phyloP scores from a whole-genome alignment of 2,329 filamentous ascomycete genomes.

The Xylariaceae sp. region DNA sequence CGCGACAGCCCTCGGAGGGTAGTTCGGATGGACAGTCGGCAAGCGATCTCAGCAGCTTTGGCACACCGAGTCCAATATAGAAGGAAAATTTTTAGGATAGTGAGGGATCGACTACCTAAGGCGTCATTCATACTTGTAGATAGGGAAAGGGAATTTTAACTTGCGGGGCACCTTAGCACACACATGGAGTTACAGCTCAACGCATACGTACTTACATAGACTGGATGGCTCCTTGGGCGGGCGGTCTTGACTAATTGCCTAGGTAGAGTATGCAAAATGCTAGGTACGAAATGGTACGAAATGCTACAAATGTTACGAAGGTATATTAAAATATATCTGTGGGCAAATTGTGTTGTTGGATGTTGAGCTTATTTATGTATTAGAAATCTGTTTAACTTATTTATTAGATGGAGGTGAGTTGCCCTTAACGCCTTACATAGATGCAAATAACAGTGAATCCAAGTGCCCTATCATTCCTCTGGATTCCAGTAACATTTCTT shows the following conservation, averaged over 20 bases:
- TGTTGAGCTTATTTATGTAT: too few relatives aligned
- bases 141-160: conserved; percentile 12
- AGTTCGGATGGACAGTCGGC: conserved; percentile 36
- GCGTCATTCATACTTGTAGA: neutral
- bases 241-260: neutral
- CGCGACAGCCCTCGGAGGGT: conserved; percentile 34
- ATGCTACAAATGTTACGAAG: neutral
- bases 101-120: neutral
- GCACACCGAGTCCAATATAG: conserved; percentile 36
- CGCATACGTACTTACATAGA: neutral
- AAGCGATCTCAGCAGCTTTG: conserved; percentile 37
- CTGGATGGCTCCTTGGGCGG: neutral
- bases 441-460: too few relatives aligned
- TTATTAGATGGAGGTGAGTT: too few relatives aligned
- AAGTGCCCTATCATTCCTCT: too few relatives aligned
- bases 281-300: neutral
- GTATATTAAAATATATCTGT: too few relatives aligned
- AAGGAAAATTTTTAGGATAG: conserved; percentile 15
- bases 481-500: too few relatives aligned
- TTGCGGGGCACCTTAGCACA: conserved; percentile 3
- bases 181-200: neutral
- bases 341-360: too few relatives aligned
- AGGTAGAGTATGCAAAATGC: neutral
- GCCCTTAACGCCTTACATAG: too few relatives aligned
- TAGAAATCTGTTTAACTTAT: too few relatives aligned